These are phyloP conservation scores for Sclerotiophoma versabilis DNA, from an alignment of 2,329 filamentous ascomycete species.

Conservation along the genomic window DNA sequence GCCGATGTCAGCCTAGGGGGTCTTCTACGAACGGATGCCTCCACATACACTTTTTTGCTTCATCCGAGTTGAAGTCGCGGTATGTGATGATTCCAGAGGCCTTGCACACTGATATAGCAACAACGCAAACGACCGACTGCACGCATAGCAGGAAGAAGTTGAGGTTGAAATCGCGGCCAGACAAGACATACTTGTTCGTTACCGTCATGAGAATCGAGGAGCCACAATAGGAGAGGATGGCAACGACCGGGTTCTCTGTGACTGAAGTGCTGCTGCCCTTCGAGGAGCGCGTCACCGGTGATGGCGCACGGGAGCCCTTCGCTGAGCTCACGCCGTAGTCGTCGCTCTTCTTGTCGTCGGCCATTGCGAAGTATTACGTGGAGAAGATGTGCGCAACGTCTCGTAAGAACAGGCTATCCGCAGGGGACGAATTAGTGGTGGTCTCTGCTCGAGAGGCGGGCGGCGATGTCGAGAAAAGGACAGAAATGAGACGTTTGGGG, in stretches of 20 bases:
- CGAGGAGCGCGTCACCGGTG: conserved; percentile 59
- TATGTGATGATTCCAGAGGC: conserved; percentile 81
- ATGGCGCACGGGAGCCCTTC: conserved; percentile 49
- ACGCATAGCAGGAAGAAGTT: conserved; percentile 94
- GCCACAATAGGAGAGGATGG: conserved; percentile 88
- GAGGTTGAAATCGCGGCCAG: conserved; percentile 88
- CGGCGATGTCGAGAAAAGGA: conserved; percentile 26
- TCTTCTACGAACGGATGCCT: not conserved
- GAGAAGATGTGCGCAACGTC: conserved; percentile 11
- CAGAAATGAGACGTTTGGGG: conserved; percentile 23
- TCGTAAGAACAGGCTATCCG: conserved; percentile 25
- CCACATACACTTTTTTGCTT: conserved; percentile 86
- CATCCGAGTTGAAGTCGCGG: conserved; percentile 82
- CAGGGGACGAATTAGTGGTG: conserved; percentile 26
- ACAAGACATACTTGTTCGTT: conserved; percentile 99
- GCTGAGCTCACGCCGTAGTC: conserved; percentile 70
- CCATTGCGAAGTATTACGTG: conserved; percentile 63
- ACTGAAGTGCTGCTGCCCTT: conserved; percentile 47
- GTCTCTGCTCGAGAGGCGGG: conserved; percentile 2
- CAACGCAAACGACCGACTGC: conserved; percentile 87
- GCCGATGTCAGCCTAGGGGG: conserved; percentile 22
- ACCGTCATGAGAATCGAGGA: conserved; percentile 99
- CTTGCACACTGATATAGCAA: conserved; percentile 84
- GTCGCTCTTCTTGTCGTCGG: conserved; percentile 86
- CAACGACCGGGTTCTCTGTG: conserved; percentile 78